Evolutionary conservation across 2,329 filamentous ascomycete species (phyloP), one percentile per base, ranked within the genome.

Genomic region (Penicillium thymicola): DNA sequence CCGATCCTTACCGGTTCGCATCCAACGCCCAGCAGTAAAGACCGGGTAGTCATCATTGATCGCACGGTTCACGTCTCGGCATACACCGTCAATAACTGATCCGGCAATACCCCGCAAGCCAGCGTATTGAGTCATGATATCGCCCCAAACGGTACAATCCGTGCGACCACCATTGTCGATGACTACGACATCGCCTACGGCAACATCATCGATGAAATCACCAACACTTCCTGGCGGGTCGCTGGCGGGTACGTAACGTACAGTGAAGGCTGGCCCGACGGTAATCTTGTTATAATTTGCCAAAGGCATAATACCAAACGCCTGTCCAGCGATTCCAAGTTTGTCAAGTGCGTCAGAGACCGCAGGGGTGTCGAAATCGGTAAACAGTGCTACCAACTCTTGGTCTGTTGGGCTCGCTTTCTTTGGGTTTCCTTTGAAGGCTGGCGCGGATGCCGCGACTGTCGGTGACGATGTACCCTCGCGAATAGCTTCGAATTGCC

Each of bases 121-220:
- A 3, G 70, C 68, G 18, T 72, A 73, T 52, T 73, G 69, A 0
- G 71, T 73, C 69, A 73, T 72, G 1, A 72, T 73, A 51, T 73
- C 71, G 1, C 71, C 71, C 71, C 71, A 73, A 4, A 73, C 68
- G 2, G 71, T 73, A 16, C 71, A 73, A 32, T 73, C 69, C 0
- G 62, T 72, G 34, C 71, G 70, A 14, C 70, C 68, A 3, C 65
- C 61, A 11, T 73, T 73, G 45, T 72, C 70, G 32, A 73, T 73
- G 1, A 73, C 69, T 0, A 73, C 63, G 0, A 73, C 45, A 50
- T 73, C 57, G 68, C 73, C 28, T 85, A 49, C 30, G 5, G 68
- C 67, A 14, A 72, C 67, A 13, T 72, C 67, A 45, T 72, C 70
- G 32, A 72, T 70, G 55, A 70, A 72, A 45, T 72, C 65, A 4